Evolutionary conservation across 208 protist species (phyloP), one percentile per base, ranked within the genome.

Genomic region (Trypanosomatidae sp.): DNA sequence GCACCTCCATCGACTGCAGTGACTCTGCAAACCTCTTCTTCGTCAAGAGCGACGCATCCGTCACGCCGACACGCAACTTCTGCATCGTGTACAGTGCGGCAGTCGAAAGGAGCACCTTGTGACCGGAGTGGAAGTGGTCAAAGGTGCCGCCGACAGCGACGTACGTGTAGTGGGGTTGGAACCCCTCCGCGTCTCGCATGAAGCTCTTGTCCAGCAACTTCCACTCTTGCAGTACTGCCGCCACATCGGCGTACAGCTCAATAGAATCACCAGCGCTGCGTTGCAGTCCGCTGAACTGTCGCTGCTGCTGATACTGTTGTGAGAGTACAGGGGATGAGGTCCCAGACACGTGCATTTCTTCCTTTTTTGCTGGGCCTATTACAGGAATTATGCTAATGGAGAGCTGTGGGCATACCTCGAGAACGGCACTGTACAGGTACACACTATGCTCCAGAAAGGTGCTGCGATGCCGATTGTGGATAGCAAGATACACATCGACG

Each of bases 71-170:
- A 56, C 83, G 90, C 12, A 98, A 70, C 53, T 77, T 82, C 7
- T 88, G 72, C 19, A 66, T 74, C 7, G 89, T 73, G 76, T 94
- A 79, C 44, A 98, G 86, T 0, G 83, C 59, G 13, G 91, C 87
- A 15, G 85, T 90, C 1, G 94, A 91, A 36, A 98, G 83, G 8
- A 98, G 80, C 44, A 98, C 68, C 68, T 96, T 95, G 77, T 98
- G 94, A 39, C 94, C 94, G 1, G 78, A 84, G 81, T 98, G 94
- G 12, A 98, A 85, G 49, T 88, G 90, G 66, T 98, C 94, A 72
- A 98, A 98, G 22, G 94, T 98, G 53, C 94, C 94, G 25, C 94
- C 94, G 33, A 98, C 82, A 13, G 91, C 94, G 10, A 97, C 91
- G 76, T 91, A 84, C 17, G 75, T 73, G 78, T 92, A 97, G 39